phyloP scores from a whole-genome alignment of 1,284 basidiomycete genomes.

The Pisolithus thermaeus region DNA sequence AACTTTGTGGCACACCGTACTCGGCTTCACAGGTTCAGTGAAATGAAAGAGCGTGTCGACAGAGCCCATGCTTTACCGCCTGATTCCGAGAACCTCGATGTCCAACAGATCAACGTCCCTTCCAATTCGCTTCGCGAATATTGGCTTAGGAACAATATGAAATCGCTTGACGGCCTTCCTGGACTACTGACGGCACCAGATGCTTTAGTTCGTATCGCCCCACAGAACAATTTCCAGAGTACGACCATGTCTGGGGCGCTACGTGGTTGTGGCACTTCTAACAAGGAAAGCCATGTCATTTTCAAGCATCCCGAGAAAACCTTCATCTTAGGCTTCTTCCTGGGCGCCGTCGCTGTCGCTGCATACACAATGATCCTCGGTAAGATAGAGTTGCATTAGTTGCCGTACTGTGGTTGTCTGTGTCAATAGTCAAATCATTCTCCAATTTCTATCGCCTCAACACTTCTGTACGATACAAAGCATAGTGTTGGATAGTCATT shows the following conservation, averaged over 20 bases:
- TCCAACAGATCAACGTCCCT: slow-evolving; percentile 10
- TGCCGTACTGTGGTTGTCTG: neutral
- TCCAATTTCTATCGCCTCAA: neutral
- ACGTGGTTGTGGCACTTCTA: neutral
- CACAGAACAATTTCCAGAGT: slow-evolving; percentile 14
- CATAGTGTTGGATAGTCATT: slow-evolving; percentile 15
- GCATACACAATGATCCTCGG: neutral
- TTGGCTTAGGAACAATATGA: slow-evolving; percentile 41
- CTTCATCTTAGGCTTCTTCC: neutral
- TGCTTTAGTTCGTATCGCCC: slow-evolving; percentile 8
- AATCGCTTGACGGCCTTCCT: slow-evolving; percentile 48
- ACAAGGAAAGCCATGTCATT: neutral
- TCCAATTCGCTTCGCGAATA: slow-evolving; percentile 37
- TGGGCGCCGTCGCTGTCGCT: neutral
- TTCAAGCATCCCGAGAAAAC: neutral
- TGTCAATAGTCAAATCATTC: neutral
- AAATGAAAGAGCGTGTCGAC: slow-evolving; percentile 29
- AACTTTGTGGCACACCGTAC: slow-evolving; percentile 40
- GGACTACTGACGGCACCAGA: slow-evolving; percentile 28
- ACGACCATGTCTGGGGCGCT: slow-evolving; percentile 7
- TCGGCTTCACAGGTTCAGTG: slow-evolving; percentile 29
- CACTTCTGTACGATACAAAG: slow-evolving; percentile 23
- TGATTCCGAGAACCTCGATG: slow-evolving; percentile 4
- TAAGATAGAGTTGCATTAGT: neutral
- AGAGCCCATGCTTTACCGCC: neutral